phyloP scores from a whole-genome alignment of 495 filamentous ascomycete genomes.

The Trichodelitschia bisporula region DNA sequence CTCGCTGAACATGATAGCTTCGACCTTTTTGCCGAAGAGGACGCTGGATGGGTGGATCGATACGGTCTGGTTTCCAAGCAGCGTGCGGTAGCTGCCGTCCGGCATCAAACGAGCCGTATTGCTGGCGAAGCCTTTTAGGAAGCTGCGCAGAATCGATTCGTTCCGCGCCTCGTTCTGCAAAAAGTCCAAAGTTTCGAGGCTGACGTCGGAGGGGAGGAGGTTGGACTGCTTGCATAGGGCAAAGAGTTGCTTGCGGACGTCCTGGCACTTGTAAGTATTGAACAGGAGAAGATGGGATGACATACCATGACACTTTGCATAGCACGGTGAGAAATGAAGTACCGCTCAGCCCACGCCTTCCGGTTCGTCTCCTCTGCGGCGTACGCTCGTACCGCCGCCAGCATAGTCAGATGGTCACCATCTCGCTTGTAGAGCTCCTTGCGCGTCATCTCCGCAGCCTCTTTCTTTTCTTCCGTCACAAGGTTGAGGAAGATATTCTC shows the following conservation, averaged over 20 bases:
- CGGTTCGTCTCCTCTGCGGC: slow-evolving; percentile 49
- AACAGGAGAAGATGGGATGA: slow-evolving; percentile 9
- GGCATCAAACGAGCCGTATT: slow-evolving; percentile 67
- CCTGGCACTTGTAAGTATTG: slow-evolving; percentile 16
- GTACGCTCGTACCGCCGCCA: slow-evolving; percentile 64
- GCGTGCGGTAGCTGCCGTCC: slow-evolving; percentile 66
- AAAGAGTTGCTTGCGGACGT: slow-evolving; percentile 73
- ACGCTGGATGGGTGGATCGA: slow-evolving; percentile 76
- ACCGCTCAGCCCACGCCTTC: slow-evolving; percentile 48
- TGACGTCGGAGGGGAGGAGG: slow-evolving; percentile 18
- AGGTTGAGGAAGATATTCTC: slow-evolving; percentile 74
- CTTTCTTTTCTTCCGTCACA: slow-evolving; percentile 55
- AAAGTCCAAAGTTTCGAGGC: no score
- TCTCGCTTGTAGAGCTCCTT: slow-evolving; percentile 54
- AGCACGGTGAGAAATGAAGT: slow-evolving; percentile 55
- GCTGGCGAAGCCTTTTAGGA: slow-evolving; percentile 53
- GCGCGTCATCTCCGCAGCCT: slow-evolving; percentile 46
- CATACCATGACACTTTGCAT: slow-evolving; percentile 54
- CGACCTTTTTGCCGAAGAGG: slow-evolving; percentile 63
- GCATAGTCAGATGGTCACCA: slow-evolving; percentile 73
- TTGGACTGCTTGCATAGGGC: slow-evolving; percentile 28
- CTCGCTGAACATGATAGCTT: slow-evolving; percentile 90
- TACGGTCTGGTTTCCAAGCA: slow-evolving; percentile 62
- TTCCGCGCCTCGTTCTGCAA: slow-evolving; percentile 24
- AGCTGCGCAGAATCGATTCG: slow-evolving; percentile 44